Percentiles rank a stretch among this genome's conserved stretches.
phyloP scores from a whole-genome alignment of 352 stramenopile species.

The Pythium apleroticum region DNA sequence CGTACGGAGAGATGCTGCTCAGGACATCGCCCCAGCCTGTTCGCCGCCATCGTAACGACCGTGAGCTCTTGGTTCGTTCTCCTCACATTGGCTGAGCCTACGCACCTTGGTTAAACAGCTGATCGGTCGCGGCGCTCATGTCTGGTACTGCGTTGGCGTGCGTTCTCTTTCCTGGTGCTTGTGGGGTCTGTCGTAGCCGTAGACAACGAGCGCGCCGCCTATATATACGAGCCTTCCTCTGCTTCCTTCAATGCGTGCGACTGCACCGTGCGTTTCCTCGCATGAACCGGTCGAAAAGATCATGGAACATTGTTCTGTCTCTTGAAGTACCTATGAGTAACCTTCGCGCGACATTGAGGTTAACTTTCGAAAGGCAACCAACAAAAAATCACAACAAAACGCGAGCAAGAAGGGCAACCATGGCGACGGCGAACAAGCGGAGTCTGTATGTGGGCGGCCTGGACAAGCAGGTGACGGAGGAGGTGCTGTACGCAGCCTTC shows the following conservation, averaged over 20 bases:
- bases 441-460: slow-evolving; percentile 91
- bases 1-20: slow-evolving; percentile 98
- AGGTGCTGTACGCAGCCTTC: slow-evolving; percentile 85
- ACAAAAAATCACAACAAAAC: not conserved
- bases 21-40: slow-evolving; percentile 94
- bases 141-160: slow-evolving; percentile 12
- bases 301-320: slow-evolving; percentile 18
- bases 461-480: slow-evolving; percentile 85
- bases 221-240: not conserved
- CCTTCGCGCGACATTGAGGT: slow-evolving; percentile 27
- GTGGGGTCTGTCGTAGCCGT: slow-evolving; percentile 5
- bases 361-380: slow-evolving; percentile 8
- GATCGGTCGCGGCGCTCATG: slow-evolving; percentile 83
- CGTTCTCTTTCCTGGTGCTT: slow-evolving; percentile 19
- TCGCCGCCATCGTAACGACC: not conserved
- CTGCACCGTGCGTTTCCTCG: slow-evolving; percentile 27
- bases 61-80: not conserved
- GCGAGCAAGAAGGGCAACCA: not conserved
- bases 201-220: slow-evolving; percentile 1
- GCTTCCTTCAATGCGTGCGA: not conserved
- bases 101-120: slow-evolving; percentile 85
- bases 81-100: slow-evolving; percentile 1
- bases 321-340: slow-evolving; percentile 18
- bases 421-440: slow-evolving; percentile 49
- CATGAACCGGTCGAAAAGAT: slow-evolving; percentile 1